Percentiles rank a stretch among this genome's conserved stretches.
Conservation (phyloP, 2,329 filamentous ascomycete species). For the Nothopassalora personata region DNA sequence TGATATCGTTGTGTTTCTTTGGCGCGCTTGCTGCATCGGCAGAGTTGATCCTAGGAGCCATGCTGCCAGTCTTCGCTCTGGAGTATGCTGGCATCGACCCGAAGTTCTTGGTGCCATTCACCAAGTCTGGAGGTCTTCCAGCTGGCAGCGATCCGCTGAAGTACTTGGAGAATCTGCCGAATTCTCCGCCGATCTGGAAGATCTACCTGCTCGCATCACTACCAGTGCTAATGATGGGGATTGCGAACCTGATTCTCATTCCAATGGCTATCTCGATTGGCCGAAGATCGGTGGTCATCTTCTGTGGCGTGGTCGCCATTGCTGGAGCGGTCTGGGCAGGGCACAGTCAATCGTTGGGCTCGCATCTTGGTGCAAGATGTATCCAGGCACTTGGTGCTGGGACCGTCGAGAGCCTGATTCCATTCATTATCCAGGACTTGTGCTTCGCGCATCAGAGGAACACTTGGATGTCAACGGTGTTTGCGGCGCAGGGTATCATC, state of each 20-base stretch:
- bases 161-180: conserved; percentile 15
- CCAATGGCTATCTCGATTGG: conserved; percentile 29
- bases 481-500: conserved; percentile 28
- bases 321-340: conserved; percentile 28
- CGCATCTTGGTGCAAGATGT: conserved; percentile 27
- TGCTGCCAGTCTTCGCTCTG: conserved; percentile 29
- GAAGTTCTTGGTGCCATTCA: conserved; percentile 8
- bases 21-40: conserved; percentile 28
- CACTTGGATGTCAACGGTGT: conserved; percentile 27
- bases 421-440: conserved; percentile 30
- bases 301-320: conserved; percentile 25
- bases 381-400: conserved; percentile 30
- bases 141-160: conserved; percentile 20
- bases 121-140: conserved; percentile 13
- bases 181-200: conserved; percentile 27
- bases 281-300: conserved; percentile 25
- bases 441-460: conserved; percentile 29
- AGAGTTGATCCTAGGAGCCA: conserved; percentile 28
- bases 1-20: conserved; percentile 19
- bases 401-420: conserved; percentile 30
- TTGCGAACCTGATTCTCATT: conserved; percentile 27
- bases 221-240: conserved; percentile 29
- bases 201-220: conserved; percentile 28
- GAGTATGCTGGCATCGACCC: conserved; percentile 24
- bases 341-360: conserved; percentile 21